Evolutionary conservation across 495 filamentous ascomycete species (phyloP), one percentile per base, ranked within the genome.

Genomic region (Penicillium cinerascens): DNA sequence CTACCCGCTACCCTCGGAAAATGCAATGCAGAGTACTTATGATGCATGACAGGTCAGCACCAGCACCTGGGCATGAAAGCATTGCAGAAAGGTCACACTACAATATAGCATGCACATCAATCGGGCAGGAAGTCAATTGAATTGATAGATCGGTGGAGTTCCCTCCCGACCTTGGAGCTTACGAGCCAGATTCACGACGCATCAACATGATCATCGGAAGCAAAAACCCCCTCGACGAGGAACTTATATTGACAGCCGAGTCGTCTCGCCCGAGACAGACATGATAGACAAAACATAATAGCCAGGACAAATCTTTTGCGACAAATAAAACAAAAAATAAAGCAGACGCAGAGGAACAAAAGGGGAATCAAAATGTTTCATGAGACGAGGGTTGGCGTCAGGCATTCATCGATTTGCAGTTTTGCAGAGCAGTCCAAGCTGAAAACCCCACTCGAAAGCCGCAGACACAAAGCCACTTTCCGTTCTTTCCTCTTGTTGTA

Each of bases 281-380:
- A 58, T 60, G 51, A 55, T 49, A 58, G 40, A 54, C 42, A 50
- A 60, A 44, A 58, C 42, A 52, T 44, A 13, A 44, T 39, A 43
- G 7, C 25, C 20, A 23, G 9, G 42, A 53, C 45, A 57, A 58
- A 51, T 66, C 60, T 61, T 59, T 60, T 52, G 57, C 56, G 46
- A 48, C 37, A 55, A 57, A 49, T 21, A 58, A 51, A 55, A 48
- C 44, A 52, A 55, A 59, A 43, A 49, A 44, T 54, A 45, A 54
- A 40, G 49, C 29, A 42, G 50, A 44, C 54, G 47, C 44, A 35
- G 17, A 57, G 25, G 42, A 62, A 57, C 70, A 72, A 67, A 73
- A 66, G 69, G 67, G 70, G 70, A 72, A 73, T 72, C 71, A 71
- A 74, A 61, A 74, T 61, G 60, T 61, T 71, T 70, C 65, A 67